A percentile compares a stretch with the other conserved stretches of the same genome.
These are phyloP conservation scores for Falciphora oryzae DNA, from an alignment of 2,329 filamentous ascomycete species.

Conservation along the genomic window DNA sequence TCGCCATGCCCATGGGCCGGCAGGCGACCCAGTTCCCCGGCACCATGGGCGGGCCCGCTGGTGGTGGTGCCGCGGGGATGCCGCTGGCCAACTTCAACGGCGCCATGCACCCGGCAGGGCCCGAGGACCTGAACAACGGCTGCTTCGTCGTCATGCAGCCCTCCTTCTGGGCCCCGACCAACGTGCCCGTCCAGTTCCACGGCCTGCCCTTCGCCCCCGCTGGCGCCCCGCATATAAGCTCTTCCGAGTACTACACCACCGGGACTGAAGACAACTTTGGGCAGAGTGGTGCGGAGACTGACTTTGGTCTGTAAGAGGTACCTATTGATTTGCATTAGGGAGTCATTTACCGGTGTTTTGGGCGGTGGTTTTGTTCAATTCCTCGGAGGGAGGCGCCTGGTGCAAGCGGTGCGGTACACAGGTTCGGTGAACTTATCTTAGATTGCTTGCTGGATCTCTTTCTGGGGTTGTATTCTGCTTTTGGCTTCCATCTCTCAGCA, in stretches of 20 bases:
- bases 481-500: too few species aligned
- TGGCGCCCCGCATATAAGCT: background rate
- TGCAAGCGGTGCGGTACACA: background rate
- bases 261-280: background rate
- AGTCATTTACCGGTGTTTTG: background rate
- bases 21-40: constrained; percentile 6
- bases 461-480: too few species aligned
- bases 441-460: background rate
- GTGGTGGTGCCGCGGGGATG: too few species aligned
- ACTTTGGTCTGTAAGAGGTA: background rate
- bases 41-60: constrained; percentile 1
- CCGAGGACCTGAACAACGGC: background rate
- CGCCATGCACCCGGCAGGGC: background rate
- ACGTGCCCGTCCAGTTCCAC: background rate
- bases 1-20: constrained; percentile 9
- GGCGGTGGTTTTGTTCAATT: background rate
- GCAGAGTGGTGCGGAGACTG: background rate
- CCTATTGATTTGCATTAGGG: background rate
- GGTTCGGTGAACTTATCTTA: background rate
- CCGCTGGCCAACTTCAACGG: background rate
- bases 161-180: background rate
- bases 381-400: background rate
- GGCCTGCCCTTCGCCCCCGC: background rate
- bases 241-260: background rate
- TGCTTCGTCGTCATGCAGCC: background rate